Percentiles rank a stretch among this genome's conserved stretches.
phyloP scores from a whole-genome alignment of 805 yeast species.

The Yarrowia divulgata region DNA sequence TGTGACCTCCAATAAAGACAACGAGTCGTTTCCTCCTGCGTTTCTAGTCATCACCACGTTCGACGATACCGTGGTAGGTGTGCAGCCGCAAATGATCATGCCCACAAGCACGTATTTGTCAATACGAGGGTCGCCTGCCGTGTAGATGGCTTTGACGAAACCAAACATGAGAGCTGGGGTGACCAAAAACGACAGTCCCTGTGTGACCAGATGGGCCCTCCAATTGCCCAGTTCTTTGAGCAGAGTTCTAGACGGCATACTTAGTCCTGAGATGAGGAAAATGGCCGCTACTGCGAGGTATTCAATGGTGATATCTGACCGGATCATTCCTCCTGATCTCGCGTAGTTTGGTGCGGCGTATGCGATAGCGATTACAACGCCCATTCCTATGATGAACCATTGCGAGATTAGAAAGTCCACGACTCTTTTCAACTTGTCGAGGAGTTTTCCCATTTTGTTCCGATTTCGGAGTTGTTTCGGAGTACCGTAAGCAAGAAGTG shows the following conservation, averaged over 20 bases:
- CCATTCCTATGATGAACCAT: constrained; percentile 81
- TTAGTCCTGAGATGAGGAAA: constrained; percentile 79
- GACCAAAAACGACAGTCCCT: constrained; percentile 71
- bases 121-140: constrained; percentile 64
- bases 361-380: constrained; percentile 76
- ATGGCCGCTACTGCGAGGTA: constrained; percentile 89
- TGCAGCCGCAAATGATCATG: constrained; percentile 78
- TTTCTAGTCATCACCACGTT: constrained; percentile 90
- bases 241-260: constrained; percentile 72
- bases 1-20: constrained; percentile 84
- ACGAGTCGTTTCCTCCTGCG: constrained; percentile 82
- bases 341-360: constrained; percentile 83
- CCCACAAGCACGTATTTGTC: constrained; percentile 83
- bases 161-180: constrained; percentile 78
- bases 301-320: constrained; percentile 76
- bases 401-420: constrained; percentile 50
- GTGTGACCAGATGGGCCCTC: constrained; percentile 81
- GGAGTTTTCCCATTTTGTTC: not conserved
- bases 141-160: constrained; percentile 68
- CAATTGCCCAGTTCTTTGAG: constrained; percentile 71
- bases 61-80: constrained; percentile 92
- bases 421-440: constrained; percentile 3
- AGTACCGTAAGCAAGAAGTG: not conserved
- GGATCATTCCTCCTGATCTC: constrained; percentile 76
- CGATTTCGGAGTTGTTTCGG: constrained; percentile 16